phyloP scores from a whole-genome alignment of 2,329 filamentous ascomycete genomes.

The Xylariales sp. region DNA sequence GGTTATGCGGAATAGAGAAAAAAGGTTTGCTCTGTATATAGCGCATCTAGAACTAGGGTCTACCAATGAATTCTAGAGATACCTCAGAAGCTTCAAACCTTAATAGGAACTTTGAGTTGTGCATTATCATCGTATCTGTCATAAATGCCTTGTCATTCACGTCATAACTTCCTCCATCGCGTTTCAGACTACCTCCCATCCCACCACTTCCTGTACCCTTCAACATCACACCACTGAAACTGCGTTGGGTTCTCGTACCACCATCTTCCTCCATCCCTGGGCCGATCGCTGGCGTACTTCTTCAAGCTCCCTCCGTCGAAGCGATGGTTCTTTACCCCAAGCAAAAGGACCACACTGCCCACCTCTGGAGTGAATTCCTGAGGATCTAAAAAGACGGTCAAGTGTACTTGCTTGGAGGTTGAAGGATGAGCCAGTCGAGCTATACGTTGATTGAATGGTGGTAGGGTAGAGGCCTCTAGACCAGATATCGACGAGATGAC shows the following conservation, averaged over 20 bases:
- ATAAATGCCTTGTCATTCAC: too few relatives aligned
- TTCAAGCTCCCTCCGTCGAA: constrained; percentile 44
- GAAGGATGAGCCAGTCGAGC: constrained; percentile 48
- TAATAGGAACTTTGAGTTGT: too few relatives aligned
- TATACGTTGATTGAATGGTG: constrained; percentile 46
- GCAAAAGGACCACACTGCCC: constrained; percentile 46
- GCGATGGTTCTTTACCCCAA: constrained; percentile 53
- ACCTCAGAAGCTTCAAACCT: too few relatives aligned
- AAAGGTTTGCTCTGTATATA: too few relatives aligned
- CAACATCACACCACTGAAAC: constrained; percentile 46
- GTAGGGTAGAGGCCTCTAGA: constrained; percentile 44
- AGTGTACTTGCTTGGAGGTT: constrained; percentile 45
- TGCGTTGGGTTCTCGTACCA: constrained; percentile 46
- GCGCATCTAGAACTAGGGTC: too few relatives aligned
- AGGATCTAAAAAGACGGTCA: constrained; percentile 52
- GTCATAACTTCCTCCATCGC: too few relatives aligned
- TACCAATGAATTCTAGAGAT: too few relatives aligned
- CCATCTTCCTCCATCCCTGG: constrained; percentile 32
- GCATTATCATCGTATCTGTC: too few relatives aligned
- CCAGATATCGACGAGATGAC: constrained; percentile 43
- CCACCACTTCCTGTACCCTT: constrained; percentile 43
- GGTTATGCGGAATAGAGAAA: too few relatives aligned
- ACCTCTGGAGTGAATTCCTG: constrained; percentile 41
- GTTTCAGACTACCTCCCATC: too few relatives aligned
- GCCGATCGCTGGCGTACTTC: constrained; percentile 35